A percentile compares a stretch with the other conserved stretches of the same genome.
phyloP scores from a whole-genome alignment of 2,329 filamentous ascomycete genomes.

The Ceratocystiopsis brevicomis region DNA sequence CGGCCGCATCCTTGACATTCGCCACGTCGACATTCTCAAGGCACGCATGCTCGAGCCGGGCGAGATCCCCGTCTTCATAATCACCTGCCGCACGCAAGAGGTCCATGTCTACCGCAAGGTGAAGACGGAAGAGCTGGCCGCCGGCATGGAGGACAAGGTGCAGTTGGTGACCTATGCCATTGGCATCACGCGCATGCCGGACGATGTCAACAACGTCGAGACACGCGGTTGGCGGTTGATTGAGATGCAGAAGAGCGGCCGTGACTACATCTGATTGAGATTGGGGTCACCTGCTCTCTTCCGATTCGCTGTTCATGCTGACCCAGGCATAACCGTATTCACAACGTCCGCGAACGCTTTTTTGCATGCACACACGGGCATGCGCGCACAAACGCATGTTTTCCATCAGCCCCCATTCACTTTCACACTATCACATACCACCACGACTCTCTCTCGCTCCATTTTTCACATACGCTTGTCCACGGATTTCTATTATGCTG shows the following conservation, averaged over 20 bases:
- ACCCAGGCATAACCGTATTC: too few relatives aligned
- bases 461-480: too few relatives aligned
- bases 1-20: conserved; percentile 84
- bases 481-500: too few relatives aligned
- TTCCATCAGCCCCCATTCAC: too few relatives aligned
- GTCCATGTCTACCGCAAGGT: conserved; percentile 91
- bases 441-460: too few relatives aligned
- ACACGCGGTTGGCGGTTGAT: conserved; percentile 94
- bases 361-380: too few relatives aligned
- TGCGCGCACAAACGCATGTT: too few relatives aligned
- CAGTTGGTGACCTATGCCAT: conserved; percentile 97
- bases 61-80: conserved; percentile 87
- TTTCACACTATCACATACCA: too few relatives aligned
- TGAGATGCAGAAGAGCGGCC: conserved; percentile 93
- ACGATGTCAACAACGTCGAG: conserved; percentile 93
- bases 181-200: conserved; percentile 78
- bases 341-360: too few relatives aligned
- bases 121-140: conserved; percentile 75
- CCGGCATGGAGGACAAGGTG: conserved; percentile 97
- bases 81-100: conserved; percentile 91
- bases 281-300: too few relatives aligned
- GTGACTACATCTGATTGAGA: conserved; percentile 48
- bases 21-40: conserved; percentile 73
- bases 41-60: conserved; percentile 68
- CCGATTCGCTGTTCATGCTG: too few relatives aligned